Percentiles rank a stretch among this genome's conserved stretches.
phyloP scores from a whole-genome alignment of 2,329 filamentous ascomycete species.

The Cladophialophora yegresii region DNA sequence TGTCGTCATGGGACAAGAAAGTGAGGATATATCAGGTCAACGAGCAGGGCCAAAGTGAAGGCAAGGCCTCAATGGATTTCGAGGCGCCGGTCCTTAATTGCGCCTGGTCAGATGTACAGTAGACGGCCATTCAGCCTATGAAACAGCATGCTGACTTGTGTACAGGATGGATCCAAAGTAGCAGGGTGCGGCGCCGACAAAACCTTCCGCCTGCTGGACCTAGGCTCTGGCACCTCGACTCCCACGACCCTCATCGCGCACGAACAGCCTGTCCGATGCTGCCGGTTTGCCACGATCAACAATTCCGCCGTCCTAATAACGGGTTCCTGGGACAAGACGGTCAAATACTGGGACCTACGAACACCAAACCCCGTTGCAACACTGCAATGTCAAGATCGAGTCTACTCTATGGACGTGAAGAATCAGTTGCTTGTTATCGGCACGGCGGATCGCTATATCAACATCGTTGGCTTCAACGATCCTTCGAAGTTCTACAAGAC shows the following conservation, averaged over 20 bases:
- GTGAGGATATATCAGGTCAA: constrained; percentile 95
- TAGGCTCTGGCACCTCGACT: constrained; percentile 58
- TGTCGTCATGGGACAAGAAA: constrained; percentile 96
- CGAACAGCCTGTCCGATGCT: constrained; percentile 74
- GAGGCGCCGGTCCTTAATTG: constrained; percentile 74
- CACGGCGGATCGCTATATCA: constrained; percentile 94
- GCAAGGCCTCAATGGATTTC: constrained; percentile 83
- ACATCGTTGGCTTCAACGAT: constrained; percentile 86
- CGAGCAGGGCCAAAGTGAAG: constrained; percentile 72
- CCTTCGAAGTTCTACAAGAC: constrained; percentile 94
- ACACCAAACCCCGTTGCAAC: constrained; percentile 50
- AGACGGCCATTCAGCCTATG: not conserved
- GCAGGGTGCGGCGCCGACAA: constrained; percentile 90
- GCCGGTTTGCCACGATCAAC: constrained; percentile 72
- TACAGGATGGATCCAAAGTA: constrained; percentile 84
- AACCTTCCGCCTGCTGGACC: constrained; percentile 82
- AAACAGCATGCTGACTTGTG: constrained; percentile 22
- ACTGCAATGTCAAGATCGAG: constrained; percentile 54
- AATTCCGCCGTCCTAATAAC: constrained; percentile 82
- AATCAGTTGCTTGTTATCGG: constrained; percentile 87
- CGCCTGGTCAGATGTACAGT: not conserved
- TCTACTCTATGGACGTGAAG: constrained; percentile 88
- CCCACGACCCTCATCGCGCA: constrained; percentile 70
- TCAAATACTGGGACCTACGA: constrained; percentile 61
- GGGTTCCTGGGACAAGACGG: constrained; percentile 65